Evolutionary conservation across 2,329 filamentous ascomycete genomes (phyloP).

Genomic region (Rhexocercosporidium sp.): DNA sequence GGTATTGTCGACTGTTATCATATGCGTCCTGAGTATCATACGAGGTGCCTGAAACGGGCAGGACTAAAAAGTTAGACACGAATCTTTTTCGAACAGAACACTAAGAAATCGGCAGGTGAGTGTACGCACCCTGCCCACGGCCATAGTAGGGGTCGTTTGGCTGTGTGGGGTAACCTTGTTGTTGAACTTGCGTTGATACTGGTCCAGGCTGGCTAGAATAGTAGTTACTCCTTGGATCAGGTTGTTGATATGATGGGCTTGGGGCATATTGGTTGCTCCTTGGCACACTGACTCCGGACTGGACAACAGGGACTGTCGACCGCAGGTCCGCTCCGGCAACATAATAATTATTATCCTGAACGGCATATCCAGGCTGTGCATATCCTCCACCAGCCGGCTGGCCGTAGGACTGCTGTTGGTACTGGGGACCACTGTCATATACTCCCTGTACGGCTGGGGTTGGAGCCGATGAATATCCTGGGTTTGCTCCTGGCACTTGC

Average conservation of each 20-base stretch:
- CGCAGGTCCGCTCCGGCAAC: conserved; percentile 37
- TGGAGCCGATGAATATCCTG: conserved; percentile 32
- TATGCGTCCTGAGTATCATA: conserved; percentile 35
- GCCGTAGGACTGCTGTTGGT: conserved; percentile 31
- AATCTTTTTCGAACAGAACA: conserved; percentile 30
- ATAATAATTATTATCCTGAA: conserved; percentile 37
- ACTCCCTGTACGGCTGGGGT: conserved; percentile 32
- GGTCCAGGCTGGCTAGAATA: conserved; percentile 31
- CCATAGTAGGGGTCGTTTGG: conserved; percentile 60
- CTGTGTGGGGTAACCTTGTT: conserved; percentile 44
- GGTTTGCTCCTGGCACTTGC: conserved; percentile 22
- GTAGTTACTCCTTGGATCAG: conserved; percentile 26
- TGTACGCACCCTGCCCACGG: conserved; percentile 60
- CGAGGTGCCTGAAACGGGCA: conserved; percentile 31
- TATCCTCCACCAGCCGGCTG: conserved; percentile 34
- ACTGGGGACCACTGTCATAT: conserved; percentile 35
- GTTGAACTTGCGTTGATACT: conserved; percentile 45
- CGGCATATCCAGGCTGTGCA: conserved; percentile 34
- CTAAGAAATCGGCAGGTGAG: conserved; percentile 33
- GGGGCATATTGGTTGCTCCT: conserved; percentile 31
- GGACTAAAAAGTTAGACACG: conserved; percentile 42
- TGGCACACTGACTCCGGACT: conserved; percentile 27
- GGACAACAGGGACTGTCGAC: conserved; percentile 27
- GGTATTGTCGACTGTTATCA: conserved; percentile 28
- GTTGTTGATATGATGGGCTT: conserved; percentile 28